phyloP scores from a whole-genome alignment of 345 rosid species.

The Salix caprea region DNA sequence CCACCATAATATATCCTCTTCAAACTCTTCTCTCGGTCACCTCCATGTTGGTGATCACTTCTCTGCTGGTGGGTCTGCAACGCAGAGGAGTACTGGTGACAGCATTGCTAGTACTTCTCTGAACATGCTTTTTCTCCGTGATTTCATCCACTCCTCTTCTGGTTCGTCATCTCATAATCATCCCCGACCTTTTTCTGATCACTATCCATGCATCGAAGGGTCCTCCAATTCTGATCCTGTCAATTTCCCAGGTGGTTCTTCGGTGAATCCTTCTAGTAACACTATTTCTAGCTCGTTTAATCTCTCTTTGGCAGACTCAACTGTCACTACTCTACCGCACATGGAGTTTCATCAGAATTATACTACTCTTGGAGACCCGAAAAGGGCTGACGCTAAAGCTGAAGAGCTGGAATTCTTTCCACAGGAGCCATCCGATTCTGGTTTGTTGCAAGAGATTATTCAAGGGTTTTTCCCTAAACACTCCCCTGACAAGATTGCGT shows the following conservation, averaged over 20 bases:
- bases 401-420: conserved; percentile 41
- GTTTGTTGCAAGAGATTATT: conserved; percentile 74
- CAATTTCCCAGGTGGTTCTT: background rate
- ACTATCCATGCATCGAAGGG: conserved; percentile 8
- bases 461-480: conserved; percentile 60
- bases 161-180: conserved; percentile 9
- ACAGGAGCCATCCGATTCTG: conserved; percentile 58
- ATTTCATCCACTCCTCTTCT: conserved; percentile 36
- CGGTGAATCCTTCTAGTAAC: conserved; percentile 2
- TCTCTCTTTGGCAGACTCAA: conserved; percentile 4
- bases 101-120: conserved; percentile 11
- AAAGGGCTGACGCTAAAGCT: background rate
- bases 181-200: conserved; percentile 14
- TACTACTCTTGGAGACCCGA: background rate
- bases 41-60: conserved; percentile 8
- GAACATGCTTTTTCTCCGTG: conserved; percentile 50
- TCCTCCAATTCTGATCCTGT: conserved; percentile 2
- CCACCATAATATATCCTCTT: conserved; percentile 10
- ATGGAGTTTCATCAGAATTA: conserved; percentile 2
- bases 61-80: background rate
- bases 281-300: background rate
- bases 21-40: conserved; percentile 12
- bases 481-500: conserved; percentile 15
- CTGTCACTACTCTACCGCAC: conserved; percentile 5
- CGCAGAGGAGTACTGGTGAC: conserved; percentile 16